Evolutionary conservation across 768 basidiomycete species (phyloP).

Genomic region (Lactarius hengduanensis): DNA sequence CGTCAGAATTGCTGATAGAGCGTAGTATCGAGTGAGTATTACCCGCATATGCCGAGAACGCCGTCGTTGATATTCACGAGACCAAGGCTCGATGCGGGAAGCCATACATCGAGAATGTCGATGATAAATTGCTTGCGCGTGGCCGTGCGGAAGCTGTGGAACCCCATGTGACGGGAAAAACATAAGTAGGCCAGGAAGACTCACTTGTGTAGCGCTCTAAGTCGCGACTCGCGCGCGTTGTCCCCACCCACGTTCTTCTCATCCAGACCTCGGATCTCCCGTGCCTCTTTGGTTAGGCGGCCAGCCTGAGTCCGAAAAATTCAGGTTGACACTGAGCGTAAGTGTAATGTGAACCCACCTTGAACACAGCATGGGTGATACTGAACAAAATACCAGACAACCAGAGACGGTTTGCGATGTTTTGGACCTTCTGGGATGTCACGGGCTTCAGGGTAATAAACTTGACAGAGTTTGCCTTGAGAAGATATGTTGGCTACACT

Average conservation of each 20-base stretch:
- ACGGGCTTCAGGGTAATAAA: slow-evolving; percentile 61
- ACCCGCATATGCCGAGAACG: slow-evolving; percentile 83
- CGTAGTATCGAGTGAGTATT: slow-evolving; percentile 33
- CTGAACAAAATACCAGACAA: slow-evolving; percentile 82
- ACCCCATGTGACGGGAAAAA: slow-evolving; percentile 21
- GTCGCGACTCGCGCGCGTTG: slow-evolving; percentile 60
- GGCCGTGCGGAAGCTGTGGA: slow-evolving; percentile 55
- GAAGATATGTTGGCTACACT: not conserved
- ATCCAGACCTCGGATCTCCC: slow-evolving; percentile 49
- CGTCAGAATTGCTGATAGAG: slow-evolving; percentile 13
- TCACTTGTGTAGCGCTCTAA: slow-evolving; percentile 56
- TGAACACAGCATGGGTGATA: slow-evolving; percentile 64
- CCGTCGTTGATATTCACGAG: slow-evolving; percentile 82
- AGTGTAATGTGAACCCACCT: slow-evolving; percentile 42
- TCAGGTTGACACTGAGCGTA: not conserved
- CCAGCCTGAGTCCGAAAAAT: slow-evolving; percentile 43
- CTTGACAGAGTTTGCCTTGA: slow-evolving; percentile 64
- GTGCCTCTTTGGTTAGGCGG: slow-evolving; percentile 60
- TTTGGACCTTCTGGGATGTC: slow-evolving; percentile 57
- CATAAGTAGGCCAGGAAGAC: slow-evolving; percentile 31
- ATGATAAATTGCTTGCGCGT: slow-evolving; percentile 78
- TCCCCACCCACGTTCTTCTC: slow-evolving; percentile 71
- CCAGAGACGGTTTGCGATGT: slow-evolving; percentile 82
- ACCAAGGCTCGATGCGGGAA: slow-evolving; percentile 82
- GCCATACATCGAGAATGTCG: slow-evolving; percentile 85